phyloP scores from a whole-genome alignment of 305 asterid genomes.

The Salvia sclarea region DNA sequence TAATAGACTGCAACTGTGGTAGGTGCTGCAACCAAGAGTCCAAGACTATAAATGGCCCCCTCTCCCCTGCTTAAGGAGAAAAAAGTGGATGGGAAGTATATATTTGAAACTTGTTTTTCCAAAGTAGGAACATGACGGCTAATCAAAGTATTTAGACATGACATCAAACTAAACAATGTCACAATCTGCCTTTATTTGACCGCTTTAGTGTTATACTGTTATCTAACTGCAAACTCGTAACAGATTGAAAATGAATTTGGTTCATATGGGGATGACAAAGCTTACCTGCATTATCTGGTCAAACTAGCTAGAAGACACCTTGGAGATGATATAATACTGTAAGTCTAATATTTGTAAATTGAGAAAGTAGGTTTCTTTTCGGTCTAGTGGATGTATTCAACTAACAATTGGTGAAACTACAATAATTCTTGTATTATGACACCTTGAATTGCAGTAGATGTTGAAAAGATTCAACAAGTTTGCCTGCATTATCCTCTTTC shows the following conservation, averaged over 20 bases:
- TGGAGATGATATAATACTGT: slow-evolving; percentile 74
- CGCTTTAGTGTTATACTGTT: slow-evolving; percentile 32
- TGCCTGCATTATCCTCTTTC: slow-evolving; percentile 21
- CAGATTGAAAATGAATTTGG: slow-evolving; percentile 99
- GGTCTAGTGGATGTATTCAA: slow-evolving; percentile 1
- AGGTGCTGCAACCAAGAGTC: background rate
- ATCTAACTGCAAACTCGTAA: slow-evolving; percentile 37
- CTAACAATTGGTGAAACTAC: slow-evolving; percentile 13
- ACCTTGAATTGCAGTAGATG: slow-evolving; percentile 13
- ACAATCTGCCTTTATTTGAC: background rate
- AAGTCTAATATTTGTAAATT: slow-evolving; percentile 37
- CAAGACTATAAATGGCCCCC: background rate
- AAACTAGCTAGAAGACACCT: slow-evolving; percentile 71
- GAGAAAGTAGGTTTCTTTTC: slow-evolving; percentile 24
- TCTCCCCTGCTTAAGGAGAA: too few species aligned
- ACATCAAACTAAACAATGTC: background rate
- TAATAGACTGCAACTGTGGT: background rate
- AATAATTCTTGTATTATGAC: background rate
- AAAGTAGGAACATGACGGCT: background rate
- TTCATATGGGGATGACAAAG: slow-evolving; percentile 86
- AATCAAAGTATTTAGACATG: background rate
- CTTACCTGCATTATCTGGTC: slow-evolving; percentile 82
- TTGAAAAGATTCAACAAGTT: background rate
- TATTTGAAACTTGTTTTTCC: slow-evolving; percentile 12
- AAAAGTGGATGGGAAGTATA: background rate